Base-by-base conservation (phyloP, 1,139 yeast genomes). In the Hyphopichia burtonii region DNA sequence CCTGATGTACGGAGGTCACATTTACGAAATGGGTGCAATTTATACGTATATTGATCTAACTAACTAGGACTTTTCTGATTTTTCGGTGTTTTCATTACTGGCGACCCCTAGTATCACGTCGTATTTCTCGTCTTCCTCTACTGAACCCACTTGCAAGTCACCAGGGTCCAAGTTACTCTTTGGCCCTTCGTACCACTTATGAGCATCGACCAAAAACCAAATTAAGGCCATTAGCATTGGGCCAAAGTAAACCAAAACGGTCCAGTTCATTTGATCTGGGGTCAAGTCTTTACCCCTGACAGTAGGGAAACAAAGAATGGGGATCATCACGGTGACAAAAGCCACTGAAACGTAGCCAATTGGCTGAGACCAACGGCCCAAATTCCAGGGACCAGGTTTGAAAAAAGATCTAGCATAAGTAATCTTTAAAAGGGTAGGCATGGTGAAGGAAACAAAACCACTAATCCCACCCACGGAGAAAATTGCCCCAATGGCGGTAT, bases 381-480 rank as follows among this genome's bases (percentile, higher is more conserved):
- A 66, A 54, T 78, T 68, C 83, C 87, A 83, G 2, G 91, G 91
- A 2, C 91, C 93, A 12, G 79, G 78, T 45, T 68, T 65, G 64
- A 83, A 84, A 2, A 71, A 65, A 17, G 76, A 64, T 43, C 76
- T 65, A 11, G 84, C 76, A 51, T 73, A 77, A 1, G 85, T 75
- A 47, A 81, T 74, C 55, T 82, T 80, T 50, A 85, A 70, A 4
- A 80, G 58, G 12, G 85, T 79, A 18, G 91, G 91, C 52, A 81
- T 67, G n/a, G 81, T 74, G 59, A 84, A 84, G 1, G 90, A 83
- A 46, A 83, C 74, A 54, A 83, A 83, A 0, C 87, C 83, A 15
- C 86, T 78, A 55, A 83, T 83, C 42, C 89, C 91, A 40, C 89
- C 89, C 32, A 84, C 87, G 1, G 87, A 82, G 65, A 85, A 85